Conservation (phyloP, 2,329 filamentous ascomycete species). For the Apiospora koreana region DNA sequence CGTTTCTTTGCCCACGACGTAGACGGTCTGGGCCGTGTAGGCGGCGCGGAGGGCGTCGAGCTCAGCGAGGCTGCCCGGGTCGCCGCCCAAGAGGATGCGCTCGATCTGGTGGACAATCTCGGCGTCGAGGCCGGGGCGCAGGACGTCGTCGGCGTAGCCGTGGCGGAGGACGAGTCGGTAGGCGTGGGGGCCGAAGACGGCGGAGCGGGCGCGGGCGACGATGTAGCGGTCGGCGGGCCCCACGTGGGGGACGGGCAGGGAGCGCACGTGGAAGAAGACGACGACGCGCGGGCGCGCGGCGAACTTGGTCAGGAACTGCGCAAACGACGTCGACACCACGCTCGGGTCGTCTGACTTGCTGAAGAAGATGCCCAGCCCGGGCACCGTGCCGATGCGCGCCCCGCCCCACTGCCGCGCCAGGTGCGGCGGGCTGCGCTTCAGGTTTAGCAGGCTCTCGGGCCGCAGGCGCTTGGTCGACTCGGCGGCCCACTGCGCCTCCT, state of each 20-base stretch:
- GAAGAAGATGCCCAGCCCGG: conserved; percentile 69
- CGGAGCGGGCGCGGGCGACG: conserved; percentile 27
- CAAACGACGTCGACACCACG: conserved; percentile 58
- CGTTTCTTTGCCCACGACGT: conserved; percentile 59
- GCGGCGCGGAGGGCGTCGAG: conserved; percentile 36
- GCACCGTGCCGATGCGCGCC: conserved; percentile 42
- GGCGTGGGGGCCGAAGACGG: conserved; percentile 49
- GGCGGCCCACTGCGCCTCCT: conserved; percentile 71
- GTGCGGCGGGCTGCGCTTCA: not conserved
- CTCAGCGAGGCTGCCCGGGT: conserved; percentile 35
- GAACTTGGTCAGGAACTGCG: conserved; percentile 70
- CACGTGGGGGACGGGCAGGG: conserved; percentile 57
- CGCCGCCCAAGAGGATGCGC: conserved; percentile 34
- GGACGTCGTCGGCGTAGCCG: conserved; percentile 68
- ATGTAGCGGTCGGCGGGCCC: conserved; percentile 45
- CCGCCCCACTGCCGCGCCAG: conserved; percentile 33
- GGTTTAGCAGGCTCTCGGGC: not conserved
- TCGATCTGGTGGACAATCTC: conserved; percentile 58
- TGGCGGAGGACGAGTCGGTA: conserved; percentile 68
- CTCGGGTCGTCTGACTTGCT: conserved; percentile 67
- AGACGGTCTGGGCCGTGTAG: conserved; percentile 46
- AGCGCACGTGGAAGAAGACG: conserved; percentile 70
- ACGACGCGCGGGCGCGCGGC: conserved; percentile 63
- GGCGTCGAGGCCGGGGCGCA: conserved; percentile 59
- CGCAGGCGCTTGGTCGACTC: conserved; percentile 58